Percentiles rank a stretch among this genome's conserved stretches.
These are phyloP conservation scores for Sextonia rubra DNA, from an alignment of 164 flowering plant species.

Conservation along the genomic window DNA sequence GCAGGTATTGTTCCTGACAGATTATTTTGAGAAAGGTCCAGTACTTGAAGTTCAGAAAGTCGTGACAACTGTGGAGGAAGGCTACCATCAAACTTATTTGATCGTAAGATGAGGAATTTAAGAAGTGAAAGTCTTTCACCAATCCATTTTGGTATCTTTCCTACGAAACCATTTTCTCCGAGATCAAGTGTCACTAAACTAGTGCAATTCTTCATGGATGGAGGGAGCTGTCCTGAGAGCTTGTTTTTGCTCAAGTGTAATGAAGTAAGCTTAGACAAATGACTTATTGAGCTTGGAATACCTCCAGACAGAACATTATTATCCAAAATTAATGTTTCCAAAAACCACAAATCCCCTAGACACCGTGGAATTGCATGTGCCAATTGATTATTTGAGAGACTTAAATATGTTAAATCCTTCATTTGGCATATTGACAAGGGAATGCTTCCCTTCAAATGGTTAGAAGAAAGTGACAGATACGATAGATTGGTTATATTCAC, in stretches of 20 bases:
- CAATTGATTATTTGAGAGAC: constrained; percentile 38
- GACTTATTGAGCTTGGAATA: constrained; percentile 35
- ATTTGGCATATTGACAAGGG: constrained; percentile 35
- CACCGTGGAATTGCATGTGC: constrained; percentile 38
- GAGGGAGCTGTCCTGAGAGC: too few species aligned
- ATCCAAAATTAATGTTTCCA: constrained; percentile 34
- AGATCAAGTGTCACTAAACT: too few species aligned
- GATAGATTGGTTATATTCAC: constrained; percentile 23
- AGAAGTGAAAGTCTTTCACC: too few species aligned
- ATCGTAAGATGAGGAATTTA: too few species aligned
- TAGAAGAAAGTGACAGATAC: constrained; percentile 36
- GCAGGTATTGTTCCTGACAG: too few species aligned
- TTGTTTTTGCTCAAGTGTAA: constrained; percentile 35
- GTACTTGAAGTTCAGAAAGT: too few species aligned
- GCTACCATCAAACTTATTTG: too few species aligned
- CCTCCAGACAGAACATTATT: constrained; percentile 32
- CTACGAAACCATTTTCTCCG: too few species aligned
- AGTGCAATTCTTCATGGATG: too few species aligned
- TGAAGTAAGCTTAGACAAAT: constrained; percentile 28
- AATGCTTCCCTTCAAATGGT: constrained; percentile 34
- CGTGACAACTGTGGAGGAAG: too few species aligned
- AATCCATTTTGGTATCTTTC: too few species aligned
- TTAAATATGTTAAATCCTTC: constrained; percentile 26
- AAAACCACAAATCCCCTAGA: constrained; percentile 22
- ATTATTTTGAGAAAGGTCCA: too few species aligned